Conservation (phyloP, 2,329 filamentous ascomycete genomes). For the Pyrenophora tritici-repentis region DNA sequence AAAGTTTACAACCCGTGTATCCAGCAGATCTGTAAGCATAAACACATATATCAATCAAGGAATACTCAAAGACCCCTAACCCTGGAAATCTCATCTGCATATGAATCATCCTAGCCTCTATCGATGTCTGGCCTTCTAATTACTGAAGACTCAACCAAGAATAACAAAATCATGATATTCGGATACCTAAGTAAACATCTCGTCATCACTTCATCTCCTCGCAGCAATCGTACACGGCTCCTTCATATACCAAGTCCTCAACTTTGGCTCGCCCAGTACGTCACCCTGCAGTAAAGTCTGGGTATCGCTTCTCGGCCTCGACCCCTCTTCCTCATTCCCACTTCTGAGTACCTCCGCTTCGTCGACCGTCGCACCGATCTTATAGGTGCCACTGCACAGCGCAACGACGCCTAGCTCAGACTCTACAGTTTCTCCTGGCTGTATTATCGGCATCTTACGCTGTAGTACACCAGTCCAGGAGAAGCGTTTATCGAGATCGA, state of each 20-base stretch:
- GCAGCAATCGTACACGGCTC: constrained; percentile 54
- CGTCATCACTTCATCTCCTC: constrained; percentile 10
- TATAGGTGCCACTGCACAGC: constrained; percentile 80
- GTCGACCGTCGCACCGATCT: constrained; percentile 79
- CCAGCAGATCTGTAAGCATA: too few relatives aligned
- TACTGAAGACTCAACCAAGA: too few relatives aligned
- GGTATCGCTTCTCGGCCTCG: constrained; percentile 31
- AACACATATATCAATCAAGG: too few relatives aligned
- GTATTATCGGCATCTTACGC: constrained; percentile 68
- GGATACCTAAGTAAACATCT: too few relatives aligned
- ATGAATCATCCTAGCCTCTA: too few relatives aligned
- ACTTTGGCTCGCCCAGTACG: constrained; percentile 43
- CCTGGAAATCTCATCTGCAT: too few relatives aligned
- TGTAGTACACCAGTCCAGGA: constrained; percentile 86
- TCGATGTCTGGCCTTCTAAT: too few relatives aligned
- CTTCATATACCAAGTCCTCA: constrained; percentile 53
- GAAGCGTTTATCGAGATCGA: constrained; percentile 82
- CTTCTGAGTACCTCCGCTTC: constrained; percentile 65
- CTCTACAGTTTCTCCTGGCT: constrained; percentile 62
- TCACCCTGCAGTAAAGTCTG: constrained; percentile 33
- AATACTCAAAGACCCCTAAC: too few relatives aligned
- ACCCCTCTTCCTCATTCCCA: constrained; percentile 19
- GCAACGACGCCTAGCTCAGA: constrained; percentile 72
- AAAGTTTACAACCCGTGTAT: too few relatives aligned
- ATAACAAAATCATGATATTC: too few relatives aligned